Base-by-base conservation (phyloP, 441 rosid species). In the Brassica balearica region DNA sequence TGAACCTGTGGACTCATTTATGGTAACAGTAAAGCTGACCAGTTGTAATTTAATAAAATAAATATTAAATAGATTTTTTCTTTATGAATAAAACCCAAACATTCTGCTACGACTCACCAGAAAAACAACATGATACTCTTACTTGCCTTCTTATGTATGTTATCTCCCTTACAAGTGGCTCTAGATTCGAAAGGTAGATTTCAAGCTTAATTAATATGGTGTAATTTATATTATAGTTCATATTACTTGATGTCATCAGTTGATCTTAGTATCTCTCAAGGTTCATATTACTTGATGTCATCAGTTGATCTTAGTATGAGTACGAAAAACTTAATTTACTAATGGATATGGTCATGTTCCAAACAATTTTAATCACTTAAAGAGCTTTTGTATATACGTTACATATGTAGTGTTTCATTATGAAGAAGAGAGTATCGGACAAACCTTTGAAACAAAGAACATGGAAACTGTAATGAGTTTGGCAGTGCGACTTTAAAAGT, bases 1-100 rank as follows among this genome's bases (percentile, higher is more conserved):
- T 74, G 75, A 79, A 60, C 14, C 79, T 64, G 82, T 69, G 55
- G 67, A 75, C 73, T 75, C 83, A 80, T 80, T 75, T 80, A 80
- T 75, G 73, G 72, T 75, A 70, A 63, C 83, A 70, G 64, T 75
- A 75, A 75, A 80, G 71, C 48, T 14, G 76, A 74, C 34, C 68
- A 65, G 76, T 43, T 63, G 66, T 65, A 41, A 64, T 74, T 34
- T 55, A 56, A 58, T 46, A 65, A 60, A 69, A 19, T 74, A 63
- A 73, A 38, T 73, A 34, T 14, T 68, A 56, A 48, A 48, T n/a
- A n/a, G 15, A 2, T 73, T 73, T 73, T 78, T 73, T 10, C 2
- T 48, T 72, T 48, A 48, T 78, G 59, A 79, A 48, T 46, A 22
- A 79, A 68, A 73, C 74, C 71, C 67, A 79, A 73, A 62, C 69